These are phyloP conservation scores for Torulaspora gathmanii DNA, from an alignment of 805 yeast species.

Conservation along the genomic window DNA sequence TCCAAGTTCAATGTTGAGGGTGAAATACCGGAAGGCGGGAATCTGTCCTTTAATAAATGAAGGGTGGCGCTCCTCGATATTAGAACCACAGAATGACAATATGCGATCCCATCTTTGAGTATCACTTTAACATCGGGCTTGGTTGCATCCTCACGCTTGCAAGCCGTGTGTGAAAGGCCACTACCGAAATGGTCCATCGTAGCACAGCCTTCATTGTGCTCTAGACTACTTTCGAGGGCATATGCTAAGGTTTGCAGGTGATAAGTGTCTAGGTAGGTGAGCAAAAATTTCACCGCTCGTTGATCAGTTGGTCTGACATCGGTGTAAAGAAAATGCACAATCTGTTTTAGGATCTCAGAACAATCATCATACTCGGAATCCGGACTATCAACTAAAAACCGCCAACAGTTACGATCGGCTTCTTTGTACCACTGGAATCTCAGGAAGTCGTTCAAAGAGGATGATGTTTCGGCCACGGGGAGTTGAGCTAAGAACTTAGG, in stretches of 20 bases:
- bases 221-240: constrained; percentile 6
- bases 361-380: not conserved
- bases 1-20: constrained; percentile 39
- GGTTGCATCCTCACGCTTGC: not conserved
- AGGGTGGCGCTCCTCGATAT: constrained; percentile 57
- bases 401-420: not conserved
- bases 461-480: not conserved
- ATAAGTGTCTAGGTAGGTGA: constrained; percentile 19
- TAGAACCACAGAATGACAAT: constrained; percentile 51
- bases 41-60: constrained; percentile 48
- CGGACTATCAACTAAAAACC: constrained; percentile 1
- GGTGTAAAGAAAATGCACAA: constrained; percentile 27
- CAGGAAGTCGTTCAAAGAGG: constrained; percentile 9
- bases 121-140: constrained; percentile 42
- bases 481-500: constrained; percentile 6
- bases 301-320: constrained; percentile 21
- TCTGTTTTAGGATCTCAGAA: constrained; percentile 5
- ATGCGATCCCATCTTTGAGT: constrained; percentile 44
- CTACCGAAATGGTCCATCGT: not conserved
- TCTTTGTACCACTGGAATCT: not conserved
- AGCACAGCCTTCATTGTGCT: not conserved
- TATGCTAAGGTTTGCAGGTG: constrained; percentile 16
- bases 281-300: constrained; percentile 10
- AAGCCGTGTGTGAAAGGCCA: too few species aligned
- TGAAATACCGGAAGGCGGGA: constrained; percentile 44